phyloP scores from a whole-genome alignment of 2,329 filamentous ascomycete genomes.

The Microdochium paspali region DNA sequence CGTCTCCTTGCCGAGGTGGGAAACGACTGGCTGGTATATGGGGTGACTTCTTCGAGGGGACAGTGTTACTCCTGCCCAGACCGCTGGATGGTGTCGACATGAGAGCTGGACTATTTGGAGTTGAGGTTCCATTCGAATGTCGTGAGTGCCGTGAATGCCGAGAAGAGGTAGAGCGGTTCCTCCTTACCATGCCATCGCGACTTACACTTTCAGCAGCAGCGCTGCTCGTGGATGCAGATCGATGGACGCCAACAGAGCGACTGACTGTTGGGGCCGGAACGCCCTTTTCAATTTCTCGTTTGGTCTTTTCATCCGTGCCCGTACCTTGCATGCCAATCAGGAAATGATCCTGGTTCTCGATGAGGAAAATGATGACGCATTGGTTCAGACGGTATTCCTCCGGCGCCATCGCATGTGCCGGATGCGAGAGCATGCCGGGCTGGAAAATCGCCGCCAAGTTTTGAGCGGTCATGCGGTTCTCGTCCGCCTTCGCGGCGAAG shows the following conservation, averaged over 20 bases:
- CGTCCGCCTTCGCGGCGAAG: constrained; percentile 91
- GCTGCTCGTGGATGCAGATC: constrained; percentile 82
- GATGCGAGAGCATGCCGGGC: constrained; percentile 90
- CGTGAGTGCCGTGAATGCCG: constrained; percentile 70
- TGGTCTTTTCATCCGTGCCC: constrained; percentile 79
- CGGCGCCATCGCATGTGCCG: constrained; percentile 88
- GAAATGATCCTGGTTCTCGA: constrained; percentile 98
- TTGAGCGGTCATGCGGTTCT: constrained; percentile 93
- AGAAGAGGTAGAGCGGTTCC: constrained; percentile 92
- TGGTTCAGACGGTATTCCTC: constrained; percentile 92
- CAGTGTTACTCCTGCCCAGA: constrained; percentile 69
- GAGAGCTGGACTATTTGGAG: constrained; percentile 54
- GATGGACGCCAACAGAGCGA: constrained; percentile 48
- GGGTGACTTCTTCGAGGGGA: constrained; percentile 84
- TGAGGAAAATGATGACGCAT: constrained; percentile 93
- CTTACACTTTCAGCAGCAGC: constrained; percentile 80
- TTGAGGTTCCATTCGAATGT: constrained; percentile 61
- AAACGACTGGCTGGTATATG: constrained; percentile 60
- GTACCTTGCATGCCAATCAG: constrained; percentile 97
- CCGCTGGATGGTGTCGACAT: constrained; percentile 45
- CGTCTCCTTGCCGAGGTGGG: constrained; percentile 27
- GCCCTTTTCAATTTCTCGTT: constrained; percentile 58
- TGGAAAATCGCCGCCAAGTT: constrained; percentile 97
- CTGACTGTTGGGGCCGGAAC: constrained; percentile 46
- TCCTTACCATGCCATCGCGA: constrained; percentile 67